Evolutionary conservation across 495 filamentous ascomycete genomes (phyloP), one percentile per base, ranked within the genome.

Genomic region (Talaromyces adpressus): DNA sequence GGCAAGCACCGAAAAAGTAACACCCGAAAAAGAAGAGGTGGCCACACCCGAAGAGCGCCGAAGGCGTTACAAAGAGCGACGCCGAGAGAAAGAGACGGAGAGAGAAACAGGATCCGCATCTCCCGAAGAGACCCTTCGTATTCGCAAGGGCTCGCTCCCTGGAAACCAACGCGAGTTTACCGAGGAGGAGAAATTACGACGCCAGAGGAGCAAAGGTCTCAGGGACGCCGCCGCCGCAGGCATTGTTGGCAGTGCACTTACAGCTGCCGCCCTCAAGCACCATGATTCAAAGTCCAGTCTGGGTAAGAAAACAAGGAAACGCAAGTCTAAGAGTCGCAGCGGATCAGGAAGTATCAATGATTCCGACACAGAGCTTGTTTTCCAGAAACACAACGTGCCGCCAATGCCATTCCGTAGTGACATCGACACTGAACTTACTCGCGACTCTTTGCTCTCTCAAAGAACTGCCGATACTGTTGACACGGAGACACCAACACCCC

Each of bases 321-420:
- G 75, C 65, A 72, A 73, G 66, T 72, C 77, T 60, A 85, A 78
- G 64, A 84, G 81, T 62, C 74, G 75, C 16, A 87, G 84, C 64
- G 77, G 87, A 23, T 81, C 77, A 32, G 80, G 75, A 16, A 86
- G 81, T 66, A 67, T 84, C 63, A 83, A 86, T 61, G 82, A 79
- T 73, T 85, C 71, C 66, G 88, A 79, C 73, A 86, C 71, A 66
- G 88, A 79, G 77, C 83, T 76, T 69, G 85, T 77, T 71, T 89
- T 77, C 78, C 79, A 76, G 74, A 88, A 75, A 74, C 81, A 84
- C 64, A 82, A 82, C 53, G 76, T 84, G n/a, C 86, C 91, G 12
- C 90, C 88, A 1, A 89, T 97, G 87, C 93, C 92, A 2, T 81
- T 95, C 70, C 86, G 85, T 71, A 95, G 92, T 72, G 90, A 91